Evolutionary conservation across 495 filamentous ascomycete genomes (phyloP), one percentile per base, ranked within the genome.

Genomic region (Tuber microsphaerosporum): DNA sequence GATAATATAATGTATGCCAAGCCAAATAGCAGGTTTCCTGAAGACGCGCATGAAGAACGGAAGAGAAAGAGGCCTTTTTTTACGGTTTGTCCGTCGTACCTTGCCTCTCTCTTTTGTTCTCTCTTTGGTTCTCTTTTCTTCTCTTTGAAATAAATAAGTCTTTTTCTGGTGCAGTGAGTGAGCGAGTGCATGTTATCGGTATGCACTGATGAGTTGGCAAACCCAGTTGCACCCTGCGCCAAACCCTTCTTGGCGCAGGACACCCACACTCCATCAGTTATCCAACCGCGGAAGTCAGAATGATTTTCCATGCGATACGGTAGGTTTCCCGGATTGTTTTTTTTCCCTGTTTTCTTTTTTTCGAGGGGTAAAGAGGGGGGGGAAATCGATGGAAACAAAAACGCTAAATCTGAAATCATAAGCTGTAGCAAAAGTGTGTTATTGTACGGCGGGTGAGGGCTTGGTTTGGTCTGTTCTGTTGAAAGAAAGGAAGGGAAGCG

Each of bases 131-230:
- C 56, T n/a, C 48, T 56, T n/a, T 12, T 17, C 48, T 9, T n/a
- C 48, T 56, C 48, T 16, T n/a, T 65, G 56, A 34, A 65, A 65
- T 65, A 31, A 34, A 65, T 65, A 65, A 65, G 14, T 31, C 56
- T 14, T 31, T 65, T 65, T 65, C 56, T 6, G 4, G 56, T 34
- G 56, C 56, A 65, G 56, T 34, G 26, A 65, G n/a, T 48, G 46
- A 48, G 19, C 7, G 46, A 7, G 48, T 34, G 56, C 56, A 65
- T 65, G 56, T 34, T 65, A 65, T 65, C 26, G 56, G 56, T 34
- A 65, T 65, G 56, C 56, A 65, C 56, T 65, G 56, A 65, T 65
- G 56, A 65, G 56, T 65, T 65, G 56, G 56, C 56, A 65, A 34
- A 34, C 56, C 17, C 56, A 34, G 56, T 65, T 34, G 56, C 26